phyloP scores from a whole-genome alignment of 2,329 filamentous ascomycete species.

The Pestalotiopsis sp. region DNA sequence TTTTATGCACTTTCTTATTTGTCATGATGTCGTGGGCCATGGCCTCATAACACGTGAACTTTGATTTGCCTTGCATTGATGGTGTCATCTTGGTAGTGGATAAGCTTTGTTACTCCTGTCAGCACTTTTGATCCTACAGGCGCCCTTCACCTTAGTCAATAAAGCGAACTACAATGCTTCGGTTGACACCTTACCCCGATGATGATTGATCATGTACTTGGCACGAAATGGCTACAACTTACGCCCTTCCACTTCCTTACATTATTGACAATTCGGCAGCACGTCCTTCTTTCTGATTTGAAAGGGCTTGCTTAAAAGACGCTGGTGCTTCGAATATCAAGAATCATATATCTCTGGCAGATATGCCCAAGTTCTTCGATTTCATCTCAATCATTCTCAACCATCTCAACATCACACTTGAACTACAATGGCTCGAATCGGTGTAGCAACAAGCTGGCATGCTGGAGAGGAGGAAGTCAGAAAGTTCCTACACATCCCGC shows the following conservation, averaged over 20 bases:
- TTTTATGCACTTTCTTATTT: neutral
- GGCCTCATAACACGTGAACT: neutral
- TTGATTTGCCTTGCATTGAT: neutral
- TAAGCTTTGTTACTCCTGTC: neutral
- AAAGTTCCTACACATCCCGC: constrained; percentile 58
- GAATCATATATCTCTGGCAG: neutral
- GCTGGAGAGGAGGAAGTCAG: constrained; percentile 69
- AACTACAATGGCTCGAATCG: neutral
- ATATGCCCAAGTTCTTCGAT: neutral
- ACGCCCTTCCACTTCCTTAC: no score
- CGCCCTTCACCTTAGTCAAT: no score
- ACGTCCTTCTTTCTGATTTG: no score
- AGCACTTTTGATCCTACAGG: constrained; percentile 15
- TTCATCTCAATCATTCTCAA: neutral
- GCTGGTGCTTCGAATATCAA: no score
- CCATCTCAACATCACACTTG: neutral
- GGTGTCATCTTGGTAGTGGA: neutral
- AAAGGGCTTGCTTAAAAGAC: no score
- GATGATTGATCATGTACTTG: no score
- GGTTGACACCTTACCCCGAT: no score
- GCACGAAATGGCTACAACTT: no score
- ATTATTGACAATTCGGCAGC: no score
- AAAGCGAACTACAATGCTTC: no score
- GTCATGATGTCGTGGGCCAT: neutral
- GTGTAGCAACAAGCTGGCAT: constrained; percentile 49